Evolutionary conservation across 495 filamentous ascomycete species (phyloP), one percentile per base, ranked within the genome.

Genomic region (Xylaria flabelliformis): DNA sequence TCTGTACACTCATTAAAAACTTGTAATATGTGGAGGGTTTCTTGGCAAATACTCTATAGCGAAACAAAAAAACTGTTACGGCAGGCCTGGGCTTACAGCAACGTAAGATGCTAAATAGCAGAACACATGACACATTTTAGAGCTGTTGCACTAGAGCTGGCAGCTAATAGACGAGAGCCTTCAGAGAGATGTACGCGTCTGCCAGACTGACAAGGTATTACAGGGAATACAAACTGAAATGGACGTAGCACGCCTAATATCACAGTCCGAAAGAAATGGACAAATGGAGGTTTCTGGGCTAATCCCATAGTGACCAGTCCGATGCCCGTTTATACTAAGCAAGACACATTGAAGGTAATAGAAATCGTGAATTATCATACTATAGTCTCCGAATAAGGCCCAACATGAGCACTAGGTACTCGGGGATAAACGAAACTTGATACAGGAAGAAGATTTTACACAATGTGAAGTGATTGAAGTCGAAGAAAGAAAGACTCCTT

Each of bases 291-390:
- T 6, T 9, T 1, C 64, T 2, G 19, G 44, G 24, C 15, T 17
- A 7, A 21, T 34, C 13, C 24, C 17, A 3, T 0, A 9, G 15
- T 21, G 24, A 19, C 42, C 5, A 29, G 24, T 24, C 15, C 12
- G 0, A 34, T 26, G 24, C 26, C 32, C 13, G 3, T 46, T 51
- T 17, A 17, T 2, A 32, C 26, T 3, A 41, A 53, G 6, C 15
- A 53, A 55, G 36, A 24, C 39, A 32, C 3, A 32, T 68, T 55
- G 26, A 36, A 46, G 44, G 26, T 48, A 0, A 36, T 59, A 50
- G 19, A 48, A 50, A 21, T 51, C 67, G 17, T 69, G 12, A 59
- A 61, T 69, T 62, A 69, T 61, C 44, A 26, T 69, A 69, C 67
- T 42, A 26, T 61, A 69, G 12, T 19, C 7, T 13, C n/a, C 53